phyloP scores from a whole-genome alignment of 108 stramenopile species.

The Cyclotella atomus region DNA sequence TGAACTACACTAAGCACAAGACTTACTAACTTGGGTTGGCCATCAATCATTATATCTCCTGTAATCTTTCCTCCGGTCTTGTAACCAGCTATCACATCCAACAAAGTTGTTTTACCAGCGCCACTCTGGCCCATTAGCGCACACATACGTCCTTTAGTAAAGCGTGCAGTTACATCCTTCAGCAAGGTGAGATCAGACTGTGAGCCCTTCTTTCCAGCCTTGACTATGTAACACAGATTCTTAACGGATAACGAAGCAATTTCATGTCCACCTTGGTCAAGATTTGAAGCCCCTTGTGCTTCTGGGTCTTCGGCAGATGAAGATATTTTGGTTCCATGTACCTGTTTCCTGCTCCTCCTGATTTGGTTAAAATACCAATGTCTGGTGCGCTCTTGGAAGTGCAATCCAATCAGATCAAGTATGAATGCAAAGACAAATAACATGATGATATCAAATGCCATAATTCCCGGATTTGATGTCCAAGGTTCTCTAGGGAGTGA shows the following conservation, averaged over 20 bases:
- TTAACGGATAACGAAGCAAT: slow-evolving; percentile 15
- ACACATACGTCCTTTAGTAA: slow-evolving; percentile 32
- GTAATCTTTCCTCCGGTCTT: slow-evolving; percentile 66
- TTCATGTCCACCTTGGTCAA: not conserved
- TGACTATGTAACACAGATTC: slow-evolving; percentile 29
- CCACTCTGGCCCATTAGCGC: slow-evolving; percentile 14
- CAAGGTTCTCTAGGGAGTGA: slow-evolving; percentile 21
- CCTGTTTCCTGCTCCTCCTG: slow-evolving; percentile 26
- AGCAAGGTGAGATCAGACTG: slow-evolving; percentile 14
- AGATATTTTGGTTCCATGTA: not conserved
- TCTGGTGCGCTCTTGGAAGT: slow-evolving; percentile 32
- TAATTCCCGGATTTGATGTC: slow-evolving; percentile 28
- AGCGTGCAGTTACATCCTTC: slow-evolving; percentile 21
- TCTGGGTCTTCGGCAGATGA: slow-evolving; percentile 5
- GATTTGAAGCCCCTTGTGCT: slow-evolving; percentile 1
- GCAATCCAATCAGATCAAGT: slow-evolving; percentile 28
- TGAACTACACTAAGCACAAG: too few species aligned
- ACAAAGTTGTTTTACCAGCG: slow-evolving; percentile 70
- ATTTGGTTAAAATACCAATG: slow-evolving; percentile 44
- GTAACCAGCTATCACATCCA: slow-evolving; percentile 78
- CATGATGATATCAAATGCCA: slow-evolving; percentile 45
- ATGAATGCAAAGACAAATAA: slow-evolving; percentile 47
- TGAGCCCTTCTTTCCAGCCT: slow-evolving; percentile 15
- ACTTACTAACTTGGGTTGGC: slow-evolving; percentile 44
- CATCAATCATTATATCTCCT: slow-evolving; percentile 73